Conservation (phyloP, 2,329 filamentous ascomycete genomes). For the Orbilia brochopaga region DNA sequence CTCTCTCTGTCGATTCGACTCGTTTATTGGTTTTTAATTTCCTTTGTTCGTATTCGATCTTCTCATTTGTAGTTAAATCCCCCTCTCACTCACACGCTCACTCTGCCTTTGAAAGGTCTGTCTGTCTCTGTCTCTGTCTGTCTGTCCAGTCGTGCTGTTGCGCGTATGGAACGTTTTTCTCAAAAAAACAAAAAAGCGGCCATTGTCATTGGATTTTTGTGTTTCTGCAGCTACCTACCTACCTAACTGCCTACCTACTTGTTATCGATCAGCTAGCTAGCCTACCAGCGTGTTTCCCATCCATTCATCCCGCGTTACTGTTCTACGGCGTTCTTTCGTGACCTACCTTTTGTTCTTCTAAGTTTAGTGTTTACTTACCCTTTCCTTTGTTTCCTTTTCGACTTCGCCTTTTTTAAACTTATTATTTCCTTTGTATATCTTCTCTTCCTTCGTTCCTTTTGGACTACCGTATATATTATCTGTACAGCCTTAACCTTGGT, state of each 20-base stretch:
- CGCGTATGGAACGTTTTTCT: too few species aligned
- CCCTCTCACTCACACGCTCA: slow-evolving; percentile 54
- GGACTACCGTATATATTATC: slow-evolving; percentile 48
- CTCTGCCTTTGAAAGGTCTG: slow-evolving; percentile 7
- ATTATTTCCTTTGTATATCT: slow-evolving; percentile 13
- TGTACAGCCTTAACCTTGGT: slow-evolving; percentile 9
- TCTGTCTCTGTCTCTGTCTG: slow-evolving; percentile 45
- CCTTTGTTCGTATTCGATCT: slow-evolving; percentile 2
- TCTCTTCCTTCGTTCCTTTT: slow-evolving; percentile 32
- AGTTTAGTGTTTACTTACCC: background rate
- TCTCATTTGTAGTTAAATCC: slow-evolving; percentile 47
- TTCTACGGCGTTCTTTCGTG: slow-evolving; percentile 20
- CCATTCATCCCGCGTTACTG: slow-evolving; percentile 40
- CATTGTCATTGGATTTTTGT: slow-evolving; percentile 49
- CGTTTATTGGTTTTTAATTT: background rate
- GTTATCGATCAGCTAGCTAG: slow-evolving; percentile 29
- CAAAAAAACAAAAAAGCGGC: slow-evolving; percentile 48
- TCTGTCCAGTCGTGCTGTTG: slow-evolving; percentile 52
- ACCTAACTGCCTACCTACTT: slow-evolving; percentile 22
- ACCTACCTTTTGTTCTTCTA: background rate
- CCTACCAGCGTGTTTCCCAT: slow-evolving; percentile 31
- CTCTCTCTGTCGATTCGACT: slow-evolving; percentile 4
- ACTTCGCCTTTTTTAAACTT: background rate
- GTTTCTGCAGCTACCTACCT: slow-evolving; percentile 46
- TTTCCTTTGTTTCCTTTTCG: slow-evolving; percentile 12